A percentile compares a stretch with the other conserved stretches of the same genome.
phyloP scores from a whole-genome alignment of 2,329 filamentous ascomycete species.

The Helminthosporium solani region DNA sequence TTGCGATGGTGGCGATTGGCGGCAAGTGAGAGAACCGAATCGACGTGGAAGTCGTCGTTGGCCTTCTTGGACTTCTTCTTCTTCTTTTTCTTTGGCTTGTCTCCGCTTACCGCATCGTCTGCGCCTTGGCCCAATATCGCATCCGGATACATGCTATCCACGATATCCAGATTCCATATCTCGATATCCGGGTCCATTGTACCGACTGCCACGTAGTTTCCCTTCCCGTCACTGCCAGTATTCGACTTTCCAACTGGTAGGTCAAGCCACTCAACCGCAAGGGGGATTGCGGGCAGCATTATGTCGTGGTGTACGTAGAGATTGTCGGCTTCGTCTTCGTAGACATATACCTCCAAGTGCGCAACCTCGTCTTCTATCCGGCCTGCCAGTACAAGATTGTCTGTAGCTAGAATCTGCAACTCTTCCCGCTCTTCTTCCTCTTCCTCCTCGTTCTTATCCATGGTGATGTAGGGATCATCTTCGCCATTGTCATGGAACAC shows the following conservation, averaged over 20 bases:
- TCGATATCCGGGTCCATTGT: slow-evolving; percentile 99
- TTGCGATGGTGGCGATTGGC: slow-evolving; percentile 94
- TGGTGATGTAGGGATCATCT: slow-evolving; percentile 94
- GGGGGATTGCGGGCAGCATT: slow-evolving; percentile 94
- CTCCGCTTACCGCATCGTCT: slow-evolving; percentile 53
- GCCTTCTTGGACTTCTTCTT: slow-evolving; percentile 87
- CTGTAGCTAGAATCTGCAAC: slow-evolving; percentile 85
- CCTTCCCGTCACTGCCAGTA: slow-evolving; percentile 59
- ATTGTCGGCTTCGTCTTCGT: slow-evolving; percentile 93
- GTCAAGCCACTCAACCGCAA: slow-evolving; percentile 95
- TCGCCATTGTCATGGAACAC: slow-evolving; percentile 93
- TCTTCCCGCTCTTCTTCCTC: slow-evolving; percentile 91
- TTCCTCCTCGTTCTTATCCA: slow-evolving; percentile 67
- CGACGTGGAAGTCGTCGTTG: slow-evolving; percentile 91
- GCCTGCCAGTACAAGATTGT: slow-evolving; percentile 88
- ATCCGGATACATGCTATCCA: slow-evolving; percentile 98
- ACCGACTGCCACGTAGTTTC: slow-evolving; percentile 91
- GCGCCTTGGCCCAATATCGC: slow-evolving; percentile 79
- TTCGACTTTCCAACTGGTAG: slow-evolving; percentile 73
- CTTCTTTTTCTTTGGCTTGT: slow-evolving; percentile 77
- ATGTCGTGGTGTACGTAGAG: slow-evolving; percentile 99
- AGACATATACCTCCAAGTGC: slow-evolving; percentile 95
- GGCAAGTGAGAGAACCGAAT: slow-evolving; percentile 86
- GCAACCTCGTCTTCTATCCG: slow-evolving; percentile 97
- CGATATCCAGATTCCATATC: slow-evolving; percentile 93